These are phyloP conservation scores for Euphorbia tirucalli DNA, from an alignment of 345 rosid species.

Conservation along the genomic window DNA sequence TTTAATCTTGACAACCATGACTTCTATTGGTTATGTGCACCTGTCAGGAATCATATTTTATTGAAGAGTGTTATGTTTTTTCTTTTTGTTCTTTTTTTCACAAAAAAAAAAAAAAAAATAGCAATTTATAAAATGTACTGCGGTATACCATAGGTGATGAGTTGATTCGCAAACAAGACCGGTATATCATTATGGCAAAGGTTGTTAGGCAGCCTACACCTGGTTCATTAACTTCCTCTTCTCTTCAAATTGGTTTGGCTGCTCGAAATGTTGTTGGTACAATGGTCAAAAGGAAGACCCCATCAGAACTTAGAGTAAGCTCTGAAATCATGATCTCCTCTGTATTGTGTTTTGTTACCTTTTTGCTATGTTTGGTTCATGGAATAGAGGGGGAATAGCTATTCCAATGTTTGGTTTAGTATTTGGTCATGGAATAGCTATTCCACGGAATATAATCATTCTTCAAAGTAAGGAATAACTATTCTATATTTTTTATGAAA, in stretches of 20 bases:
- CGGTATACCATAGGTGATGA: conserved; percentile 9
- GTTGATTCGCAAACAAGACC: conserved; percentile 17
- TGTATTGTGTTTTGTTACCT: not conserved
- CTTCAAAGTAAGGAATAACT: too few species aligned
- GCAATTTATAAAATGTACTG: not conserved
- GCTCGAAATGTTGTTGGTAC: conserved; percentile 33
- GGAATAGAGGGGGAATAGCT: too few species aligned
- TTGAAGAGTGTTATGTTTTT: too few species aligned
- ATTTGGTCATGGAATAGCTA: too few species aligned
- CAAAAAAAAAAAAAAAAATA: too few species aligned
- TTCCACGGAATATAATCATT: too few species aligned
- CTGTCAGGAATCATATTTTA: not conserved
- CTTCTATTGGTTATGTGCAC: not conserved
- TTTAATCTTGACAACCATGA: not conserved
- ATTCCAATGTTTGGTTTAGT: too few species aligned
- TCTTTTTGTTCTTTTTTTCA: too few species aligned
- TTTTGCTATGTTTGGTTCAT: too few species aligned
- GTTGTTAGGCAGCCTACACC: conserved; percentile 52
- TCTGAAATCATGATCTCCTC: conserved; percentile 10
- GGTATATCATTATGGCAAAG: conserved; percentile 46
- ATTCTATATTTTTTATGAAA: too few species aligned
- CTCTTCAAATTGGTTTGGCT: conserved; percentile 48
- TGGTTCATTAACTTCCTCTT: conserved; percentile 39
- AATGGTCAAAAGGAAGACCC: conserved; percentile 70
- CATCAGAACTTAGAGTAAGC: conserved; percentile 77